These are phyloP conservation scores for Penicillium verrucosum DNA, from an alignment of 2,329 filamentous ascomycete genomes.

Conservation along the genomic window DNA sequence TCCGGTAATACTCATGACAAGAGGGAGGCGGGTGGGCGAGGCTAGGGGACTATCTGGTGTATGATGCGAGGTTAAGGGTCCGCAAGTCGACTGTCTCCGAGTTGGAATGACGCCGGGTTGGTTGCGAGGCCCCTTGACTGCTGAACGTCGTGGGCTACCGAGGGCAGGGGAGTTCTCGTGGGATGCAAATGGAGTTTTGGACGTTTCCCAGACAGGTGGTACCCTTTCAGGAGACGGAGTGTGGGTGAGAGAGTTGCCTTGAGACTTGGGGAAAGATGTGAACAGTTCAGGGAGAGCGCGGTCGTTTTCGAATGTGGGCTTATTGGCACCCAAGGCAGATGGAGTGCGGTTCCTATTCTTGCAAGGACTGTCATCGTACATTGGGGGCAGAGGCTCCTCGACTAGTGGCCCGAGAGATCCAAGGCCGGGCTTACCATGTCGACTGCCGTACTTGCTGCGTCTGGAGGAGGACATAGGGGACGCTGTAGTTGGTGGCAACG, in stretches of 20 bases:
- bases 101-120: constrained; percentile 24
- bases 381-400: constrained; percentile 17
- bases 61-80: constrained; percentile 7
- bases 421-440: constrained; percentile 18
- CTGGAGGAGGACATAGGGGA: constrained; percentile 13
- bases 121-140: constrained; percentile 34
- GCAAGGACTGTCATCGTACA: constrained; percentile 19
- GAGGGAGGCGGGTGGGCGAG: constrained; percentile 14
- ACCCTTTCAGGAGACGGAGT: constrained; percentile 33
- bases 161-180: constrained; percentile 24
- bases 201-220: constrained; percentile 25
- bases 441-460: constrained; percentile 18
- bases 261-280: constrained; percentile 23
- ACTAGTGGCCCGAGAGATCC: constrained; percentile 21
- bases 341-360: constrained; percentile 26
- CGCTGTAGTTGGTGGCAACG: constrained; percentile 10
- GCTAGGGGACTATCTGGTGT: background rate
- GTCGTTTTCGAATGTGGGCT: constrained; percentile 17
- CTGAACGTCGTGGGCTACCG: constrained; percentile 33
- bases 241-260: constrained; percentile 20
- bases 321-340: constrained; percentile 13
- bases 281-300: constrained; percentile 25
- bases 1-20: constrained; percentile 18
- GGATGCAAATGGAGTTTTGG: constrained; percentile 22
- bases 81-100: constrained; percentile 21